phyloP scores from a whole-genome alignment of 2,329 filamentous ascomycete species.

The Trichoderma sp. region DNA sequence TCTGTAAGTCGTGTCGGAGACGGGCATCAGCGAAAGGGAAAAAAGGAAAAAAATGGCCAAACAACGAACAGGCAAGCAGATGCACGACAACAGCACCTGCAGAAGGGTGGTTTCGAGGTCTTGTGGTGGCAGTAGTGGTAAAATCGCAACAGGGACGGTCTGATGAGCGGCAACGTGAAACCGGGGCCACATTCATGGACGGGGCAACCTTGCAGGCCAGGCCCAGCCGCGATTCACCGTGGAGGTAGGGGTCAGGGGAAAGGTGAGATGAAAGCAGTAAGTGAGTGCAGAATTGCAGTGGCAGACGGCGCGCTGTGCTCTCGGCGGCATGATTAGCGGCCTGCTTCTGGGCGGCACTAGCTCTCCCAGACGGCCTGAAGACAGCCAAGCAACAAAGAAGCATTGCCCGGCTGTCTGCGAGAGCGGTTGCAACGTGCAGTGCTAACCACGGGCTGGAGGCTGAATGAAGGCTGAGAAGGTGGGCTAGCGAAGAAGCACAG shows the following conservation, averaged over 20 bases:
- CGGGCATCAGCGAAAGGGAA: slow-evolving; percentile 29
- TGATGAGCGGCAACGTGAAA: slow-evolving; percentile 31
- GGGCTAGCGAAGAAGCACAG: slow-evolving; percentile 27
- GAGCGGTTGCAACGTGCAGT: background rate
- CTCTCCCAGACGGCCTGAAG: background rate
- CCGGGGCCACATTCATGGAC: slow-evolving; percentile 32
- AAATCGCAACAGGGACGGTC: slow-evolving; percentile 23
- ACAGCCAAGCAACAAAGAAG: slow-evolving; percentile 7
- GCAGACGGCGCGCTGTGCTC: slow-evolving; percentile 21
- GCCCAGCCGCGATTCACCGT: slow-evolving; percentile 28
- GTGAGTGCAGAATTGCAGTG: slow-evolving; percentile 4
- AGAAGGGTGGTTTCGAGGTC: slow-evolving; percentile 17
- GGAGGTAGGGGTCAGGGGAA: slow-evolving; percentile 26
- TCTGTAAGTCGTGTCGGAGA: slow-evolving; percentile 42
- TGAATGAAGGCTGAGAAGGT: slow-evolving; percentile 26
- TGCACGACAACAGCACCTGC: slow-evolving; percentile 36
- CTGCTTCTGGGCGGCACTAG: background rate
- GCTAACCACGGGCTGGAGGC: background rate
- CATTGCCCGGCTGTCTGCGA: background rate
- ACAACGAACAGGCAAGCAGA: slow-evolving; percentile 28
- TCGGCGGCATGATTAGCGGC: background rate
- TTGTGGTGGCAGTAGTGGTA: slow-evolving; percentile 4
- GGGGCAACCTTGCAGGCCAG: slow-evolving; percentile 35
- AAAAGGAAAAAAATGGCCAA: background rate
- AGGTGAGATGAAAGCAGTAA: slow-evolving; percentile 25